phyloP scores from a whole-genome alignment of 352 stramenopile genomes.

The Pythium oligandrum region DNA sequence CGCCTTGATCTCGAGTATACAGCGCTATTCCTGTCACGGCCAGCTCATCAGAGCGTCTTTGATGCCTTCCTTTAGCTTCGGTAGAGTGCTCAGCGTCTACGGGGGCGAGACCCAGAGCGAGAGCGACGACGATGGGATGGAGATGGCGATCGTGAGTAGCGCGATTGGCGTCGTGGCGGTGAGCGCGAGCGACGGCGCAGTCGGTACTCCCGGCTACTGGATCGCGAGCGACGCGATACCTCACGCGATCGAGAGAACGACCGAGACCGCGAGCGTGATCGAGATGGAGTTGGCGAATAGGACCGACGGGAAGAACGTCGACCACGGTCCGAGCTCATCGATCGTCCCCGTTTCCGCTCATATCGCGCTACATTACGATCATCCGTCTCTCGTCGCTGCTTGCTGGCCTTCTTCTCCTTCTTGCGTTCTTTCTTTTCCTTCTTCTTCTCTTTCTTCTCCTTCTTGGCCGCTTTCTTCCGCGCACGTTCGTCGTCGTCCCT shows the following conservation, averaged over 20 bases:
- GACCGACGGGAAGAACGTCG: neutral
- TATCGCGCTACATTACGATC: neutral
- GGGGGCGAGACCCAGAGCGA: conserved; percentile 2
- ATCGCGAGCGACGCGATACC: conserved; percentile 7
- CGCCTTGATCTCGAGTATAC: too few species aligned
- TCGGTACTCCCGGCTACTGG: conserved; percentile 1
- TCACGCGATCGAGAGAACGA: neutral
- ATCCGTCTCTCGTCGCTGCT: conserved; percentile 17
- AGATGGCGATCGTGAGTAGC: neutral
- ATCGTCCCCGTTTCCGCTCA: too few species aligned
- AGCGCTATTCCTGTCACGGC: too few species aligned
- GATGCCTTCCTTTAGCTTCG: too few species aligned
- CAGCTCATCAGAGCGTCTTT: too few species aligned
- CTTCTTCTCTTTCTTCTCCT: conserved; percentile 54
- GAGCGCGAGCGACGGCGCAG: conserved; percentile 3
- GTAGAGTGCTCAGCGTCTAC: too few species aligned
- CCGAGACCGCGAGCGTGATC: neutral
- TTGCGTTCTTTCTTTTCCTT: conserved; percentile 61
- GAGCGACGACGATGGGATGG: neutral
- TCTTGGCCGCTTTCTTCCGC: conserved; percentile 50
- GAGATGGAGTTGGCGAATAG: conserved; percentile 3
- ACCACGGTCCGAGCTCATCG: neutral
- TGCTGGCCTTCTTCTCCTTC: conserved; percentile 57
- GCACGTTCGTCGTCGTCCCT: conserved; percentile 26
- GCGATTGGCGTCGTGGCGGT: neutral